A percentile compares a stretch with the other conserved stretches of the same genome.
phyloP scores from a whole-genome alignment of 805 yeast genomes.

The Wickerhamomyces bovis region DNA sequence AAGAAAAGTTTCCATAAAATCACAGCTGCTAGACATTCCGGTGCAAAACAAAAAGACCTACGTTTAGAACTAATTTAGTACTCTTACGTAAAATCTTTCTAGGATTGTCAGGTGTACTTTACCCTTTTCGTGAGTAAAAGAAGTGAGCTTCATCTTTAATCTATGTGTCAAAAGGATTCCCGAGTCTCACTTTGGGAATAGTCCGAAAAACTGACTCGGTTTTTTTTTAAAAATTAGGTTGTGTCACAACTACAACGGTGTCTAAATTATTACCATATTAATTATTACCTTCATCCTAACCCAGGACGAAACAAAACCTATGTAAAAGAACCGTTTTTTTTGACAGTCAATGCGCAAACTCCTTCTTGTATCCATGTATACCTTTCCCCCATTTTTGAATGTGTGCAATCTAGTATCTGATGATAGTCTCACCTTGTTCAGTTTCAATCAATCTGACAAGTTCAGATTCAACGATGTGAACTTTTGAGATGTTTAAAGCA shows the following conservation, averaged over 20 bases:
- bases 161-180: too few species aligned
- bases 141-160: too few species aligned
- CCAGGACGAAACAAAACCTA: not conserved
- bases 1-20: too few species aligned
- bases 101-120: too few species aligned
- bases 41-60: too few species aligned
- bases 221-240: too few species aligned
- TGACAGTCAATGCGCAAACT: not conserved
- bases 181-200: too few species aligned
- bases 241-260: not conserved
- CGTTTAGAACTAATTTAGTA: too few species aligned
- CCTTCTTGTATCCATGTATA: not conserved
- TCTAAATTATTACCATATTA: not conserved
- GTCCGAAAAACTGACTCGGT: too few species aligned
- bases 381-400: not conserved
- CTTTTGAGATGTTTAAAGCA: constrained; percentile 3
- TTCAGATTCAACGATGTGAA: not conserved
- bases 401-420: constrained; percentile 3
- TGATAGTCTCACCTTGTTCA: constrained; percentile 5
- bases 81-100: too few species aligned
- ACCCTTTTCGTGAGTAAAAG: too few species aligned
- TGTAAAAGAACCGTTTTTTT: not conserved
- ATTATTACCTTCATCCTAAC: not conserved
- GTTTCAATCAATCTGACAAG: constrained; percentile 6
- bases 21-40: too few species aligned